phyloP scores from a whole-genome alignment of 2,329 filamentous ascomycete genomes.

The Colletotrichum zoysiae region DNA sequence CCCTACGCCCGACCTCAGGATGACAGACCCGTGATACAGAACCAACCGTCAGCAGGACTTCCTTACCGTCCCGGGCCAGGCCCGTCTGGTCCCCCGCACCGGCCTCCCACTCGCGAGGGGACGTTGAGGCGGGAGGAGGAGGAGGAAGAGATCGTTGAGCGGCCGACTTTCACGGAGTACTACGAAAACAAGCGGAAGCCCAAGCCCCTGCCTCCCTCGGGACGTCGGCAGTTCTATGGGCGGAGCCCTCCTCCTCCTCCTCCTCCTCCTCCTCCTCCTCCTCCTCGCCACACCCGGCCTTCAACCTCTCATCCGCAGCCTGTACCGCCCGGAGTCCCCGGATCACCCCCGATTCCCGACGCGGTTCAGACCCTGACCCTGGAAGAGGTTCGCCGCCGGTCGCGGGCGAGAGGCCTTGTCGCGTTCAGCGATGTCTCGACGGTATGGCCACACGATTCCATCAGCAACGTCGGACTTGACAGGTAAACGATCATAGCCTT shows the following conservation, averaged over 20 bases:
- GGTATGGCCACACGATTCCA: neutral
- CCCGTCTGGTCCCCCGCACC: neutral
- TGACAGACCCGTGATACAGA: constrained; percentile 35
- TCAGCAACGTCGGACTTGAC: neutral
- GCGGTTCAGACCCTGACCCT: neutral
- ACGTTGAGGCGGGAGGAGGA: neutral
- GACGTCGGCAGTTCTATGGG: constrained; percentile 1
- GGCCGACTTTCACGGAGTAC: neutral
- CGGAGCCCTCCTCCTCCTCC: neutral
- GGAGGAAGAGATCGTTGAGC: neutral
- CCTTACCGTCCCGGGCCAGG: neutral
- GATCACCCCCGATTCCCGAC: neutral
- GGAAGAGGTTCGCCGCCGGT: neutral
- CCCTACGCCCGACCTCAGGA: constrained; percentile 9
- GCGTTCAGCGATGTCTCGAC: neutral
- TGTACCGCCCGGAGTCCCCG: neutral
- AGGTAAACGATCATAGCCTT: neutral
- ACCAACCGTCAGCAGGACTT: neutral
- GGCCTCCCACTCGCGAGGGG: neutral
- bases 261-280: neutral
- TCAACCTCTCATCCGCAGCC: neutral
- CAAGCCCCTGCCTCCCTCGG: neutral
- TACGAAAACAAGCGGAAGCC: constrained; percentile 6
- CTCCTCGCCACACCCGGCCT: neutral
- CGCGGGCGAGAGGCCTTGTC: neutral